Percentiles rank a stretch among this genome's conserved stretches.
These are phyloP conservation scores for Trichophyton mentagrophytes DNA, from an alignment of 2,329 filamentous ascomycete species.

Conservation along the genomic window DNA sequence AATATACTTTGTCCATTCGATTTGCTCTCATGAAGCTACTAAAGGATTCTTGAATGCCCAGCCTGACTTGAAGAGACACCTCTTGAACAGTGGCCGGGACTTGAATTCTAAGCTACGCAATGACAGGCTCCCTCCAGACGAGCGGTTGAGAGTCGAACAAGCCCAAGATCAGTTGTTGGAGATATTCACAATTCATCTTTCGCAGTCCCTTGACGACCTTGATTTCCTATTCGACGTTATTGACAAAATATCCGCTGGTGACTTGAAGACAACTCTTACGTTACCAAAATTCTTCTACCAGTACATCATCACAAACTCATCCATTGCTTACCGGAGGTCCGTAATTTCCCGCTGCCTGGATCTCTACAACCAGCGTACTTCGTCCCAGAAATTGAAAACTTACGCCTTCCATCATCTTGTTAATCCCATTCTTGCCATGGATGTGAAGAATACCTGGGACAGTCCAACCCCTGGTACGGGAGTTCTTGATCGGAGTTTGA, in stretches of 20 bases:
- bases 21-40: constrained; percentile 54
- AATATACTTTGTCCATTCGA: constrained; percentile 69
- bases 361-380: constrained; percentile 64
- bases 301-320: constrained; percentile 69
- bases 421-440: constrained; percentile 93
- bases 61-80: constrained; percentile 44
- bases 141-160: constrained; percentile 79
- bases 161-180: constrained; percentile 76
- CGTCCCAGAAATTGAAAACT: constrained; percentile 79
- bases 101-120: constrained; percentile 61
- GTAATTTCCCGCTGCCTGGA: constrained; percentile 78
- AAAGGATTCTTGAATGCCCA: constrained; percentile 53
- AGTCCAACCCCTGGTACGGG: constrained; percentile 48
- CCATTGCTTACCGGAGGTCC: constrained; percentile 72
- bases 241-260: constrained; percentile 68
- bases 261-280: constrained; percentile 63
- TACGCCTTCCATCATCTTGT: constrained; percentile 86
- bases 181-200: constrained; percentile 69
- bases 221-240: constrained; percentile 77
- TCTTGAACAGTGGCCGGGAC: constrained; percentile 58
- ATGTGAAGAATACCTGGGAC: constrained; percentile 72
- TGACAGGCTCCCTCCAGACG: constrained; percentile 55
- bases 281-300: constrained; percentile 75
- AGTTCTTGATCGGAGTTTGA: constrained; percentile 74
- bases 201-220: constrained; percentile 59